These are phyloP conservation scores for Canavalia ensiformis DNA, from an alignment of 306 rosid genomes.

Conservation along the genomic window DNA sequence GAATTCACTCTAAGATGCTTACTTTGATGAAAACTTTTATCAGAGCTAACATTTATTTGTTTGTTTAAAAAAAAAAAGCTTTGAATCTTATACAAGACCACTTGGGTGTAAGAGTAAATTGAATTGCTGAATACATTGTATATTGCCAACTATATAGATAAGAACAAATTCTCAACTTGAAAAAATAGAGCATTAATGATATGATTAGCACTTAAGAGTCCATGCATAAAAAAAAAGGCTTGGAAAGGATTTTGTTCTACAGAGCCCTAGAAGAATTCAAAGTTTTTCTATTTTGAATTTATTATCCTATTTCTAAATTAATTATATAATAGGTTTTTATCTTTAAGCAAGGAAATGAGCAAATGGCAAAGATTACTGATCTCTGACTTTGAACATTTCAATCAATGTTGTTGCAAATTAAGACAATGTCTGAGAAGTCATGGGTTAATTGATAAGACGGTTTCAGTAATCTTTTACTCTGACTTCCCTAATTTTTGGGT, in stretches of 20 bases:
- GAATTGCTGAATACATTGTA: neutral
- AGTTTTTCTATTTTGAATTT: neutral
- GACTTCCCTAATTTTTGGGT: slow-evolving; percentile 21
- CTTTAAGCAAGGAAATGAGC: slow-evolving; percentile 2
- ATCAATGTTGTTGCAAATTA: neutral
- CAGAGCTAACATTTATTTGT: neutral
- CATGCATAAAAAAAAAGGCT: neutral
- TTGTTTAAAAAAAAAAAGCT: too few relatives aligned
- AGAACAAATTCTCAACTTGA: neutral
- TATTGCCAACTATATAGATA: neutral
- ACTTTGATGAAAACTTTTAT: neutral
- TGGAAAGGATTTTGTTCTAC: neutral
- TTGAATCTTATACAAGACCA: slow-evolving; percentile 4
- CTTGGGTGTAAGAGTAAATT: neutral
- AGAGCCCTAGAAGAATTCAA: neutral
- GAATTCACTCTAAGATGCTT: neutral
- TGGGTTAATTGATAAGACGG: neutral
- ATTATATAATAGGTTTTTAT: neutral
- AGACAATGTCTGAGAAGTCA: slow-evolving; percentile 16
- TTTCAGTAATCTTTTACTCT: neutral
- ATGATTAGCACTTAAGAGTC: neutral
- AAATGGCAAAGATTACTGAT: slow-evolving; percentile 4
- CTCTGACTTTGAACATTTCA: neutral
- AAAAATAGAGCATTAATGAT: neutral
- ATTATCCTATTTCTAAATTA: neutral